Evolutionary conservation across 108 stramenopile genomes (phyloP), one percentile per base, ranked within the genome.

Genomic region (Skeletonema marinoi): DNA sequence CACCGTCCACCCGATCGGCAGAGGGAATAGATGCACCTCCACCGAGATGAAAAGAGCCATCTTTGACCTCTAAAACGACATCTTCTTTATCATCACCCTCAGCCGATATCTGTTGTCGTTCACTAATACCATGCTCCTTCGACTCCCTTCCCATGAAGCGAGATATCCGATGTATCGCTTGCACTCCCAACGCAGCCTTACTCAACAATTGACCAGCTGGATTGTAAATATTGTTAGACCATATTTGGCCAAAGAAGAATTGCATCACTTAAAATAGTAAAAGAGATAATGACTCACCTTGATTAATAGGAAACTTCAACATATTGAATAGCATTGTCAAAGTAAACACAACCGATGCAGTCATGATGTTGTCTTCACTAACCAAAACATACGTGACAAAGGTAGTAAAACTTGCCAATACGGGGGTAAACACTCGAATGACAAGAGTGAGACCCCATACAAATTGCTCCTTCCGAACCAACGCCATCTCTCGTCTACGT

Each of bases 371-470:
- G 32, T 70, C 74, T 56, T 90, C 88, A 42, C 81, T 75, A 2
- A 84, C 61, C 62, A 90, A 60, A 0, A 88, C 88, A 41, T 92
- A 93, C 0, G 91, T 87, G 30, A 76, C 67, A 75, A 93, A 95
- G 0, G 90, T 90, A 3, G 82, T 71, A 36, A 71, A 87, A 16
- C 84, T 92, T 3, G 96, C 96, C 38, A 91, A 11, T 6, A 88
- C 85, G 4, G 90, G 90, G 29, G 89, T 86, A 4, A 77, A 48
- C 3, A 97, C 94, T 17, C 86, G 92, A 19, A 93, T 85, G 16
- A 88, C 64, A 56, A 97, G 61, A 1, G 93, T 91, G 32, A 86
- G 32, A 2, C 88, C 88, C 86, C 90, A 89, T 39, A 86, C 76
- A 19, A 78, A 80, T 67, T 91, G 67, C 77, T 97, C 96, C 35